Evolutionary conservation across 2,329 filamentous ascomycete genomes (phyloP).

Genomic region (Raffaelea arxii): DNA sequence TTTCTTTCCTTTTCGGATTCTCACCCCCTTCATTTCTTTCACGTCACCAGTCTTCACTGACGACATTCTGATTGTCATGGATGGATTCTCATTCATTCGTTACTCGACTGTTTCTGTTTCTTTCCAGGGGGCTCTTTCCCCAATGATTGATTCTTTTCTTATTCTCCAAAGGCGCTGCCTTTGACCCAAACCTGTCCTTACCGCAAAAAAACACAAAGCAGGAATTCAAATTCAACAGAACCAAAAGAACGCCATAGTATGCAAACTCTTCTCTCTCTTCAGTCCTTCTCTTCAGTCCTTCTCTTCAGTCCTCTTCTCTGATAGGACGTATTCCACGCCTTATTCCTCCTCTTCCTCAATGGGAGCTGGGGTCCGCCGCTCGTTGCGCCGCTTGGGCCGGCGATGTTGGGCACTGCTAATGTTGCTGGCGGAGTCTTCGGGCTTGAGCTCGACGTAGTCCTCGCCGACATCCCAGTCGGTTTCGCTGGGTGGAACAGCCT

Average conservation of each 20-base stretch:
- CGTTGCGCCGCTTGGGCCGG: slow-evolving; percentile 56
- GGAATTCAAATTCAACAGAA: too few relatives aligned
- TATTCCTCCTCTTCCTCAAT: slow-evolving; percentile 58
- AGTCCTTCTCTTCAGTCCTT: not conserved
- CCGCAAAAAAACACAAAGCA: not conserved
- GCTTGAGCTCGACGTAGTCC: slow-evolving; percentile 53
- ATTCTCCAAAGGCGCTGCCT: too few relatives aligned
- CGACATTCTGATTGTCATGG: too few relatives aligned
- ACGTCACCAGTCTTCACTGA: not conserved
- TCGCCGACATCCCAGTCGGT: slow-evolving; percentile 50
- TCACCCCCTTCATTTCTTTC: not conserved
- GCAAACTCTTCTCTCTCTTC: not conserved
- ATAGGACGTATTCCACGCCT: too few relatives aligned
- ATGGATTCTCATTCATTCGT: too few relatives aligned
- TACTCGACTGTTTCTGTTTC: too few relatives aligned
- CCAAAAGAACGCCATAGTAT: not conserved
- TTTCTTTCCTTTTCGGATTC: not conserved
- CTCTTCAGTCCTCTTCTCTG: not conserved
- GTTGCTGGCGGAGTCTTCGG: slow-evolving; percentile 74
- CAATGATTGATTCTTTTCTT: too few relatives aligned
- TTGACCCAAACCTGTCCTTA: too few relatives aligned
- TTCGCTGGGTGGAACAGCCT: slow-evolving; percentile 30
- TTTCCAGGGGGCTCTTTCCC: too few relatives aligned
- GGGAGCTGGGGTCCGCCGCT: slow-evolving; percentile 61
- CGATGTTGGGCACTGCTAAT: slow-evolving; percentile 62